Evolutionary conservation across 441 rosid genomes (phyloP).

Genomic region (Bocquillonia castaneifolia): DNA sequence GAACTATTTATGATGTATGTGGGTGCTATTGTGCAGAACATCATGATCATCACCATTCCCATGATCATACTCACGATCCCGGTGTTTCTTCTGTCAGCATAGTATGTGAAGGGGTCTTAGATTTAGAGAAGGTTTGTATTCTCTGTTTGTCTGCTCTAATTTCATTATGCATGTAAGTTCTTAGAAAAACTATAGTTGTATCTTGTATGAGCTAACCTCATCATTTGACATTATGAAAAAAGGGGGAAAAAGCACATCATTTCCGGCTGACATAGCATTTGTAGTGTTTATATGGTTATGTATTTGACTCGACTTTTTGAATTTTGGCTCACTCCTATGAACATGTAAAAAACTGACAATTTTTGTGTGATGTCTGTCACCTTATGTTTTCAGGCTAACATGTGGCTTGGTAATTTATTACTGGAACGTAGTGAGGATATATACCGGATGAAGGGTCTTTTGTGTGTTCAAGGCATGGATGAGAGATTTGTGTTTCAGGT

Average conservation of each 20-base stretch:
- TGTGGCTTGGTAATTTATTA: slow-evolving; percentile 84
- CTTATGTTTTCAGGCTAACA: slow-evolving; percentile 62
- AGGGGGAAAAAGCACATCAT: too few species aligned
- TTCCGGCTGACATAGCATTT: too few species aligned
- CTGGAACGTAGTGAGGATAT: slow-evolving; percentile 82
- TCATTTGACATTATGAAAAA: neutral
- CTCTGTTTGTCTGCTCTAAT: neutral
- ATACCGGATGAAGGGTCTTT: slow-evolving; percentile 91
- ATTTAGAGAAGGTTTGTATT: slow-evolving; percentile 85
- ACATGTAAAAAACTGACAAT: neutral
- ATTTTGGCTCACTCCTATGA: neutral
- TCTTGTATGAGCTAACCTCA: neutral
- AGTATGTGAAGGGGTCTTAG: slow-evolving; percentile 85
- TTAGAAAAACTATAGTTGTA: neutral
- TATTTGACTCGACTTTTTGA: neutral
- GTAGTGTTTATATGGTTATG: neutral
- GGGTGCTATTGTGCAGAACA: slow-evolving; percentile 43
- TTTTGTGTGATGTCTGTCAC: slow-evolving; percentile 1
- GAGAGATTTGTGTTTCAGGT: slow-evolving; percentile 91
- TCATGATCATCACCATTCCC: slow-evolving; percentile 61
- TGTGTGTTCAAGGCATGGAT: slow-evolving; percentile 73
- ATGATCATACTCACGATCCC: slow-evolving; percentile 90
- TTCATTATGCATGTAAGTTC: neutral
- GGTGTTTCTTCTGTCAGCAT: slow-evolving; percentile 92
- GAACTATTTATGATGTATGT: neutral